A percentile compares a stretch with the other conserved stretches of the same genome.
Conservation (phyloP, 164 flowering plant genomes). For the Pachysandra terminalis region DNA sequence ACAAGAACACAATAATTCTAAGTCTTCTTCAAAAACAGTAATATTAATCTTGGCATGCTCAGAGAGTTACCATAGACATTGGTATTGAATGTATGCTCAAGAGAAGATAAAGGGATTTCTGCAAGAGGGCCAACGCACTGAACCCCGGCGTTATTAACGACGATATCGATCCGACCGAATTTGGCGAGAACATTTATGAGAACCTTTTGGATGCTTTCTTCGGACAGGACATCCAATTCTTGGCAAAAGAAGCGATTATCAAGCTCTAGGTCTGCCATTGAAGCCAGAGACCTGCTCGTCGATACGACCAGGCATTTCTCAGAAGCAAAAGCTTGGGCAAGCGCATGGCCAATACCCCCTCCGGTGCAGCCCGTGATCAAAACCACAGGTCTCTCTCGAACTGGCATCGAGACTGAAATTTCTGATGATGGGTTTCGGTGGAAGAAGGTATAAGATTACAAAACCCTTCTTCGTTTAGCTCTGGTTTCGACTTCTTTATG, state of each 20-base stretch:
- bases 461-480: too few species aligned
- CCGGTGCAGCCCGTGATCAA: constrained; percentile 77
- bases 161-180: constrained; percentile 69
- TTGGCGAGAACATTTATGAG: constrained; percentile 38
- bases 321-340: constrained; percentile 73
- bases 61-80: constrained; percentile 66
- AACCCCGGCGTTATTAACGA: constrained; percentile 92
- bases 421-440: too few species aligned
- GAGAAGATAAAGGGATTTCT: constrained; percentile 63
- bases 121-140: constrained; percentile 89
- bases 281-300: constrained; percentile 47
- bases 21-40: too few species aligned
- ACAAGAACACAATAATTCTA: too few species aligned
- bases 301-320: constrained; percentile 70
- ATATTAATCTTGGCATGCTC: background rate
- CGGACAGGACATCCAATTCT: constrained; percentile 74
- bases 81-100: constrained; percentile 61
- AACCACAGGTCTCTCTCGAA: constrained; percentile 43
- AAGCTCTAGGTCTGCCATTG: constrained; percentile 55
- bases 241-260: constrained; percentile 51
- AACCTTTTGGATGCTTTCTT: constrained; percentile 52
- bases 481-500: too few species aligned
- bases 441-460: too few species aligned
- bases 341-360: constrained; percentile 87
- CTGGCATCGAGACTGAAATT: constrained; percentile 7